Percentiles rank a stretch among this genome's conserved stretches.
These are phyloP conservation scores for Ilex asprella DNA, from an alignment of 257 asterid genomes.

Conservation along the genomic window DNA sequence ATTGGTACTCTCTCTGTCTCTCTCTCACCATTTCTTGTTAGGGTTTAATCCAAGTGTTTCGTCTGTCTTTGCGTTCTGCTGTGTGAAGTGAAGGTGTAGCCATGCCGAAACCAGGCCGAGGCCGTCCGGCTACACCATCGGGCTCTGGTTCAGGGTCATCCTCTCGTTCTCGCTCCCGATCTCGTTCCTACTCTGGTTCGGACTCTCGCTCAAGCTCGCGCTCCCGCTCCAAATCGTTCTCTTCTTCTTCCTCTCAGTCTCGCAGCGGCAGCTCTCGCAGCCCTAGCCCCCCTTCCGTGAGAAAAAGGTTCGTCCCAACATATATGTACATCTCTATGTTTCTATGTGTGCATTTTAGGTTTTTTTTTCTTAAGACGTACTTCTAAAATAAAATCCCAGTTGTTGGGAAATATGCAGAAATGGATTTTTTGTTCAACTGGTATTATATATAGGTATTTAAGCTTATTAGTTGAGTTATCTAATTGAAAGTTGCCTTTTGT, in stretches of 20 bases:
- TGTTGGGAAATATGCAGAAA: no score
- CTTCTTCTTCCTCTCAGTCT: constrained; percentile 35
- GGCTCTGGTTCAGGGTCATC: constrained; percentile 24
- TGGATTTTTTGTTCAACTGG: no score
- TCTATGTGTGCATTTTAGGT: no score
- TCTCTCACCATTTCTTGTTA: no score
- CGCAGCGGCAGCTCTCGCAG: constrained; percentile 34
- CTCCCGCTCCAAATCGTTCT: constrained; percentile 30
- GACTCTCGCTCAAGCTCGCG: constrained; percentile 22
- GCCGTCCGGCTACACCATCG: constrained; percentile 37
- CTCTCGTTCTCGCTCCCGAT: constrained; percentile 11
- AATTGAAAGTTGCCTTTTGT: no score
- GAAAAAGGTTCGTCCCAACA: constrained; percentile 19
- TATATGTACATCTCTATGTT: no score
- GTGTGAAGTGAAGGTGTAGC: neutral
- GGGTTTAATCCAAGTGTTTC: neutral
- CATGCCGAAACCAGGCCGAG: constrained; percentile 47
- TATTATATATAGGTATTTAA: no score
- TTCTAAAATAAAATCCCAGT: no score
- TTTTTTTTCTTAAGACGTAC: no score
- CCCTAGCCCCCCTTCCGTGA: constrained; percentile 27
- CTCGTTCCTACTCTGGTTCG: constrained; percentile 27
- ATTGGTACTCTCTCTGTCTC: no score
- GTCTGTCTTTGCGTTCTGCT: neutral
- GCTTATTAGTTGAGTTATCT: no score